A percentile compares a stretch with the other conserved stretches of the same genome.
Conservation (phyloP, 129 eudicot genomes). For the Ambrosia trifida region DNA sequence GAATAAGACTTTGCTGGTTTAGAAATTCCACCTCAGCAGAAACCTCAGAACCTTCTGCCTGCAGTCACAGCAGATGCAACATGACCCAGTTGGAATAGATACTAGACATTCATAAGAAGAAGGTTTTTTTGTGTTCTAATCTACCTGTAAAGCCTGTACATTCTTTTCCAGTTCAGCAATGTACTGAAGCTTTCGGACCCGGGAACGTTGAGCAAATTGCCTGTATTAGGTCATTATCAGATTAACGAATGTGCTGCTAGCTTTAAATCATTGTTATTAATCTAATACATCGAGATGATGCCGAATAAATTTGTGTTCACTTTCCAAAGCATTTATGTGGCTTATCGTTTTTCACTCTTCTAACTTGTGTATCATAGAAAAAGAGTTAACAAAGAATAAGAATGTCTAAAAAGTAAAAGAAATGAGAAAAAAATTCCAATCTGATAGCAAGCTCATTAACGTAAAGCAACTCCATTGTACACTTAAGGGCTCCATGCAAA, state of each 20-base stretch:
- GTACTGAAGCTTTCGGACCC: constrained; percentile 98
- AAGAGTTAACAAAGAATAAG: background rate
- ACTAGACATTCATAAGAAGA: background rate
- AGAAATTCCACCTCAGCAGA: constrained; percentile 97
- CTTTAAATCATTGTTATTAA: constrained; percentile 4
- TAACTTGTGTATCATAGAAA: background rate
- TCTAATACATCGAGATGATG: background rate
- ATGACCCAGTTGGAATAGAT: constrained; percentile 19
- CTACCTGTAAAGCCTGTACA: constrained; percentile 93
- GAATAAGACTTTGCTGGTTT: constrained; percentile 84
- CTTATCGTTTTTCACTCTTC: constrained; percentile 1
- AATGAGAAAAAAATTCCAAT: background rate
- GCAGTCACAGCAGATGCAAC: constrained; percentile 26
- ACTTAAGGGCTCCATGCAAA: background rate
- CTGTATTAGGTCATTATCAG: constrained; percentile 44
- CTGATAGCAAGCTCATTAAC: background rate
- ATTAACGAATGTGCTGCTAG: background rate
- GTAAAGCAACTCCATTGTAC: constrained; percentile 1
- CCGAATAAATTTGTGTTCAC: background rate
- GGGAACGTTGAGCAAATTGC: constrained; percentile 98
- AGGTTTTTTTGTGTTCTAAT: constrained; percentile 6
- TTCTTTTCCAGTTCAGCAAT: constrained; percentile 97
- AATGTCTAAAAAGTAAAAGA: background rate
- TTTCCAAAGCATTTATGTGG: background rate
- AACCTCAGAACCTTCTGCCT: constrained; percentile 93